Evolutionary conservation across 2,329 filamentous ascomycete species (phyloP).

Genomic region (Metarhizium sp.): DNA sequence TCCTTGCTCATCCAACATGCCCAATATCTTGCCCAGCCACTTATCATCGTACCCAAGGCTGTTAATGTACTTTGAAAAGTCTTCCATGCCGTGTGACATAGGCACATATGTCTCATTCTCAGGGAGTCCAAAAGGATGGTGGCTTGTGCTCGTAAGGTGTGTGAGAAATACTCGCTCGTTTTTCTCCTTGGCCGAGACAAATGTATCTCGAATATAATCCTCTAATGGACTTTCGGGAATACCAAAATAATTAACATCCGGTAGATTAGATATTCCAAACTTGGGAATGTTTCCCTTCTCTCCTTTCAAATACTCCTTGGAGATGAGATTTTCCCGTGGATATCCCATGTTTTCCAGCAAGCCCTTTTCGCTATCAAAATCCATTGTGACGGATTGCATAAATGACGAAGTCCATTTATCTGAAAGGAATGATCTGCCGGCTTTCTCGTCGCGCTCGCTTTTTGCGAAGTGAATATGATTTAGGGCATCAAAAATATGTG

Average conservation of each 20-base stretch:
- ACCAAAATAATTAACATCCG: conserved; percentile 25
- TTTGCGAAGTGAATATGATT: conserved; percentile 15
- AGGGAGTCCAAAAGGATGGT: conserved; percentile 23
- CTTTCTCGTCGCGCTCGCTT: neutral
- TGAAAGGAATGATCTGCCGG: conserved; percentile 11
- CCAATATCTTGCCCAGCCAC: conserved; percentile 22
- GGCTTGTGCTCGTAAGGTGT: conserved; percentile 25
- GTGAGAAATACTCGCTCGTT: conserved; percentile 23
- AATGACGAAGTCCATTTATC: conserved; percentile 22
- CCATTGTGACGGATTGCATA: conserved; percentile 21
- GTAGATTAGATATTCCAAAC: conserved; percentile 17
- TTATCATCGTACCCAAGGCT: conserved; percentile 21
- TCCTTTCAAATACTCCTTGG: conserved; percentile 20
- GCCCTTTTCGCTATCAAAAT: conserved; percentile 20
- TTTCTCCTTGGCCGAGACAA: conserved; percentile 18
- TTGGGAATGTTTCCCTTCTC: conserved; percentile 12
- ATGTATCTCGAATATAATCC: conserved; percentile 23
- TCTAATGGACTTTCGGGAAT: conserved; percentile 21
- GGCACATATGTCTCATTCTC: conserved; percentile 17
- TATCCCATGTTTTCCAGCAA: conserved; percentile 21
- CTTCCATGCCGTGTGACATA: conserved; percentile 16
- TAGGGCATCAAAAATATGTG: conserved; percentile 27
- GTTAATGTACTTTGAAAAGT: conserved; percentile 25
- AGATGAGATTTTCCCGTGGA: conserved; percentile 13
- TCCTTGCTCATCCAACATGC: conserved; percentile 20